phyloP scores from a whole-genome alignment of 331 rosid species.

The Pyracantha coccinea region DNA sequence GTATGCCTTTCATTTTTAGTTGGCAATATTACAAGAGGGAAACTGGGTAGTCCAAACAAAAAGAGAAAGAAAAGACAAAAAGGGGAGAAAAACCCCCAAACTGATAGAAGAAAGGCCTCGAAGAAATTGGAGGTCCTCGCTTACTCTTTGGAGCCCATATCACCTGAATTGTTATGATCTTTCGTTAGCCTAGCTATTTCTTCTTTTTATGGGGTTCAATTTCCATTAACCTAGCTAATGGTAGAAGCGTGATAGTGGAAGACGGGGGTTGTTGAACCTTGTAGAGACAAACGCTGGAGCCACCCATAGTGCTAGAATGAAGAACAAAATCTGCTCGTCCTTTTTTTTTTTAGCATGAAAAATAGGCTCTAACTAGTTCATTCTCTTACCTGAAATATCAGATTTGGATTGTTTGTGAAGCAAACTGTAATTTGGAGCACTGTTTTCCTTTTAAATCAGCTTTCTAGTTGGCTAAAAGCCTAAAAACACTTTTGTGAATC shows the following conservation, averaged over 20 bases:
- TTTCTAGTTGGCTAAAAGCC: not conserved
- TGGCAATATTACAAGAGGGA: not conserved
- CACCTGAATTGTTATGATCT: no score
- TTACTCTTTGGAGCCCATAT: no score
- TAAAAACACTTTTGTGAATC: not conserved
- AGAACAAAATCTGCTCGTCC: no score
- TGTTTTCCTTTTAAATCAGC: not conserved
- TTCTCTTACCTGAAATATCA: not conserved
- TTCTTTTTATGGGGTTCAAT: no score
- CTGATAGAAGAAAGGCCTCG: not conserved
- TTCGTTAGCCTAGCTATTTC: no score
- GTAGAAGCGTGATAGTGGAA: no score
- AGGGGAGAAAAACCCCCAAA: not conserved
- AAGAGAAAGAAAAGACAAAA: not conserved
- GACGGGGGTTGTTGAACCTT: no score
- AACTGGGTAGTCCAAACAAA: not conserved
- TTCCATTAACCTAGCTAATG: no score
- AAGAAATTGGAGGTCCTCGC: not conserved
- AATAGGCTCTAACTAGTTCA: not conserved
- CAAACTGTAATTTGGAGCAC: not conserved
- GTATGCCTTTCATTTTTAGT: not conserved
- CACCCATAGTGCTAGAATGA: no score
- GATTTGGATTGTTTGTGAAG: not conserved
- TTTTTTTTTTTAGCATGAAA: no score
- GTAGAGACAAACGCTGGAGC: no score